phyloP scores from a whole-genome alignment of 1,284 basidiomycete genomes.

The Pholiota adiposa region DNA sequence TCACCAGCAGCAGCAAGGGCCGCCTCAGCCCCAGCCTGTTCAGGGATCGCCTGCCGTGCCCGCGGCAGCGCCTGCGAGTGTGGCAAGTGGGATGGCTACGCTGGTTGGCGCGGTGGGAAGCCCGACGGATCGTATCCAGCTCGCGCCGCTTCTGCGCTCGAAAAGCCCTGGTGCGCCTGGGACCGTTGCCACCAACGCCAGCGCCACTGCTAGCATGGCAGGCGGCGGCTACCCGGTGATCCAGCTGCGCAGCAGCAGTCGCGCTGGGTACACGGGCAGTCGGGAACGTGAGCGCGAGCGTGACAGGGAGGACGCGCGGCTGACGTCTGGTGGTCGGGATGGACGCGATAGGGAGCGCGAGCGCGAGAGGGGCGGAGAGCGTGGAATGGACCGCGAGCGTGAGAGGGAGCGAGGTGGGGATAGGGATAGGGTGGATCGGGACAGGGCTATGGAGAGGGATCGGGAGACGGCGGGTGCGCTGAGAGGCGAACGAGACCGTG shows the following conservation, averaged over 20 bases:
- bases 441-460: background rate
- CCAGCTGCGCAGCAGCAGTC: constrained; percentile 22
- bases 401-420: constrained; percentile 15
- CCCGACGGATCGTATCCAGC: constrained; percentile 52
- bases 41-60: constrained; percentile 14
- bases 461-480: background rate
- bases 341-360: background rate
- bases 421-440: background rate
- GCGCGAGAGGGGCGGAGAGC: constrained; percentile 5
- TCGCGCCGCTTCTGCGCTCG: constrained; percentile 52
- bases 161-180: constrained; percentile 2
- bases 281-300: background rate
- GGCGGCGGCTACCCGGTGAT: constrained; percentile 26
- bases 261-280: constrained; percentile 10
- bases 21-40: constrained; percentile 4
- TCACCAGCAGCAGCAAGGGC: constrained; percentile 16
- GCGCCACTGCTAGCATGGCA: background rate
- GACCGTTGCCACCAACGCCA: constrained; percentile 7
- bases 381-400: constrained; percentile 15
- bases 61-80: constrained; percentile 11
- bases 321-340: background rate
- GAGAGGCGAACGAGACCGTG: no score
- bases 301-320: constrained; percentile 6
- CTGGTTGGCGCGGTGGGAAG: constrained; percentile 25
- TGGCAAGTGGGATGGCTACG: background rate